phyloP scores from a whole-genome alignment of 2,329 filamentous ascomycete species.

The Beauveria varroae region DNA sequence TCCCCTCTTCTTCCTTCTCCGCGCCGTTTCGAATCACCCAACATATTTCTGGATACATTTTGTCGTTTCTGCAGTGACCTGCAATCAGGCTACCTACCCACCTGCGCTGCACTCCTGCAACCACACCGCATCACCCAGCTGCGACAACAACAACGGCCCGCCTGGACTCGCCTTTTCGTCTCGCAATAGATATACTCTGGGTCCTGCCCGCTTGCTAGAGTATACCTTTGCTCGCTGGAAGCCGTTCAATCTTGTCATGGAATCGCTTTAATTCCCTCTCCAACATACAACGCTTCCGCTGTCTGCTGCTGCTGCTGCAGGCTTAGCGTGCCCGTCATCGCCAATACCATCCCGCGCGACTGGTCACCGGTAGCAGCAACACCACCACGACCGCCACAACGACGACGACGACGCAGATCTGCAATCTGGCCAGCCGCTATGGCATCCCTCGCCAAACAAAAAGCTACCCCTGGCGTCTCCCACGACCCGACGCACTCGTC shows the following conservation, averaged over 20 bases:
- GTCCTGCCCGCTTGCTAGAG: neutral
- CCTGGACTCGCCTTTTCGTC: neutral
- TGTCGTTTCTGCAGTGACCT: conserved; percentile 8
- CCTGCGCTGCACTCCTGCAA: neutral
- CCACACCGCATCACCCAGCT: conserved; percentile 7
- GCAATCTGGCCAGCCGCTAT: neutral
- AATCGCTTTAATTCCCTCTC: neutral
- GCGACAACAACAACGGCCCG: conserved; percentile 1
- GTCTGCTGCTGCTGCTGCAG: neutral
- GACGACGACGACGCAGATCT: neutral
- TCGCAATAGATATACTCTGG: neutral
- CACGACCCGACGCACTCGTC: conserved; percentile 12
- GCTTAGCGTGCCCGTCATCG: neutral
- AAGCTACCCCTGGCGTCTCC: neutral
- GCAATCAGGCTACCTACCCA: neutral
- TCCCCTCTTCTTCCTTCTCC: neutral
- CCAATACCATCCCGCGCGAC: neutral
- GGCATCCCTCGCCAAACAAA: neutral
- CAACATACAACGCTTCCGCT: neutral
- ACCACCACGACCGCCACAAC: neutral
- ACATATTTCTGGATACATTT: neutral
- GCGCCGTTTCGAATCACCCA: neutral
- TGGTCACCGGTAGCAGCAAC: neutral
- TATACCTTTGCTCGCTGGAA: neutral
- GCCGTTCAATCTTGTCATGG: neutral